Conservation (phyloP, 306 rosid species). For the Luffa acutangula region DNA sequence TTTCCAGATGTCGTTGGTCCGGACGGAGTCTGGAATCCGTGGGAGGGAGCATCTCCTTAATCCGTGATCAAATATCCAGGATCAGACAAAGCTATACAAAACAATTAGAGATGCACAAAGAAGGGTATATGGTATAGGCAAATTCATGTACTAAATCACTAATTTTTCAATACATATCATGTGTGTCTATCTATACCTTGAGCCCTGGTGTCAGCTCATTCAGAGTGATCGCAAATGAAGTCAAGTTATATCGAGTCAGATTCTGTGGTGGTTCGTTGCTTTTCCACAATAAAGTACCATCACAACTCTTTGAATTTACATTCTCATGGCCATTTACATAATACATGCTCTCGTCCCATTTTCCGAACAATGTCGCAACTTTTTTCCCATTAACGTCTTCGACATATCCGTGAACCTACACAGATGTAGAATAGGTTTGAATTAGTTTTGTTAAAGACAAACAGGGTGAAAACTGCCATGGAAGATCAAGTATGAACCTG, state of each 20-base stretch:
- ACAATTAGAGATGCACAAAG: constrained; percentile 32
- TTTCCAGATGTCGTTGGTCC: constrained; percentile 89
- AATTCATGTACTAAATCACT: constrained; percentile 17
- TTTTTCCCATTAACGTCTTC: constrained; percentile 59
- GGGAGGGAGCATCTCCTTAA: constrained; percentile 98
- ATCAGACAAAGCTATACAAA: constrained; percentile 75
- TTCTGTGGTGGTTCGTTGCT: constrained; percentile 48
- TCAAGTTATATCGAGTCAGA: constrained; percentile 84
- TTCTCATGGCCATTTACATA: constrained; percentile 48
- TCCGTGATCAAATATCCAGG: constrained; percentile 83
- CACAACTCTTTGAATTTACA: constrained; percentile 48
- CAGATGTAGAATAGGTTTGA: background rate
- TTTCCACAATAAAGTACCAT: constrained; percentile 66
- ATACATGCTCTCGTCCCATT: constrained; percentile 86
- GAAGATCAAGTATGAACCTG: constrained; percentile 42
- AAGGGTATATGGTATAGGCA: constrained; percentile 23
- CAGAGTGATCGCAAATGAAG: constrained; percentile 80
- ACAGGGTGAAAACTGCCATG: background rate
- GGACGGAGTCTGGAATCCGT: constrained; percentile 98
- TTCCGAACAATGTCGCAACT: constrained; percentile 70
- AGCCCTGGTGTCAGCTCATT: constrained; percentile 79
- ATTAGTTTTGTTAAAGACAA: background rate
- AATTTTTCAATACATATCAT: constrained; percentile 27
- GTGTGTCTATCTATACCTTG: constrained; percentile 40
- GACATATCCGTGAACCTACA: constrained; percentile 67